Percentiles rank a stretch among this genome's conserved stretches.
These are phyloP conservation scores for Botrytis fabae DNA, from an alignment of 2,329 filamentous ascomycete species.

Conservation along the genomic window DNA sequence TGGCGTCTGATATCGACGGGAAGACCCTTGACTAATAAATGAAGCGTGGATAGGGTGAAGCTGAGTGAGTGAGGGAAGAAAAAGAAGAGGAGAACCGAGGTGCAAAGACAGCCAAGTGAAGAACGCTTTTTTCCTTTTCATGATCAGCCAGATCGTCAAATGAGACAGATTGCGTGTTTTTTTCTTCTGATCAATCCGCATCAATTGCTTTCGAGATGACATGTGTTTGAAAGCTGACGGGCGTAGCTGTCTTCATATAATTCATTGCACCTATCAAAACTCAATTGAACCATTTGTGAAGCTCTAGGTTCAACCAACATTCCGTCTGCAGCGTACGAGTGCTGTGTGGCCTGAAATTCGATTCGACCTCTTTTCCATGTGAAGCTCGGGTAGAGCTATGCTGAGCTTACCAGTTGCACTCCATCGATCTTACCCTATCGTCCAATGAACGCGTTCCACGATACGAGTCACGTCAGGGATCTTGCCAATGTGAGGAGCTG, in stretches of 20 bases:
- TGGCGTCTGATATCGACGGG: not conserved
- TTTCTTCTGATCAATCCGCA: not conserved
- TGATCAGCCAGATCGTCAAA: not conserved
- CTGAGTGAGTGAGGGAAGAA: not conserved
- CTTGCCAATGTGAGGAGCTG: slow-evolving; percentile 7
- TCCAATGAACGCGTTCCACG: slow-evolving; percentile 12
- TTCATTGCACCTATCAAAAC: not conserved
- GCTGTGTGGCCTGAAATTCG: not conserved
- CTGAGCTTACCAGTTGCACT: slow-evolving; percentile 2
- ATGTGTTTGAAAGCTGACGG: not conserved
- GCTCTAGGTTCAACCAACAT: not conserved
- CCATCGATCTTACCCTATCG: not conserved
- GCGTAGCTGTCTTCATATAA: not conserved
- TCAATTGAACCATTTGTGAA: not conserved
- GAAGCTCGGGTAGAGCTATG: slow-evolving; percentile 12
- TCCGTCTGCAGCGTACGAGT: not conserved
- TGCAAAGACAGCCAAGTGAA: not conserved
- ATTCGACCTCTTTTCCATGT: slow-evolving; percentile 5
- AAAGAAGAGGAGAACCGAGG: slow-evolving; percentile 2
- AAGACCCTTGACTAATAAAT: not conserved
- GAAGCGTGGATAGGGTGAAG: slow-evolving; percentile 7
- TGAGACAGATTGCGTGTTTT: not conserved
- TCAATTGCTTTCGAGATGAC: not conserved
- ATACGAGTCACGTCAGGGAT: slow-evolving; percentile 15
- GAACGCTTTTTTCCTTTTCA: not conserved